A percentile compares a stretch with the other conserved stretches of the same genome.
Conservation (phyloP, 495 filamentous ascomycete genomes). For the Aspergillus coremiiformis region DNA sequence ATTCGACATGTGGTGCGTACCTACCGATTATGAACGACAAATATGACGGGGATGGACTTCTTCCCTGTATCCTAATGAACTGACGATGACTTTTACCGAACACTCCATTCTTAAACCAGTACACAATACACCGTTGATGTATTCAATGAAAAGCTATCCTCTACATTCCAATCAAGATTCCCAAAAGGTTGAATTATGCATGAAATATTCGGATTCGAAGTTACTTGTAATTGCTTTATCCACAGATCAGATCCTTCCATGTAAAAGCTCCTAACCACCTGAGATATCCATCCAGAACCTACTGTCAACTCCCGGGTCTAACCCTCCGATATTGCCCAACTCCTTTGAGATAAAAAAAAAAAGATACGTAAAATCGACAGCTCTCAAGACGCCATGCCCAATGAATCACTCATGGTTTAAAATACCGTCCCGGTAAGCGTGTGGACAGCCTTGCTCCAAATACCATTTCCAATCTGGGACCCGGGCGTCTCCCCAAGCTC, state of each 20-base stretch:
- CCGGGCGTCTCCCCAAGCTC: slow-evolving; percentile 20
- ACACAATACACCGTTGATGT: background rate
- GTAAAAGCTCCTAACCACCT: background rate
- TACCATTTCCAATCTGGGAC: slow-evolving; percentile 29
- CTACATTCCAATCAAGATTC: too few species aligned
- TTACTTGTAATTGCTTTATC: background rate
- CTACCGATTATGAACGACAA: background rate
- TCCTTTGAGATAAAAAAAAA: slow-evolving; percentile 4
- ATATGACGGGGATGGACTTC: background rate
- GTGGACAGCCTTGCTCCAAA: slow-evolving; percentile 38
- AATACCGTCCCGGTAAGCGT: slow-evolving; percentile 30
- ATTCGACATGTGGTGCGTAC: too few species aligned
- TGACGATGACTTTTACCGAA: background rate
- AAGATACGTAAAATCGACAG: slow-evolving; percentile 9
- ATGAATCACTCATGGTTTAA: slow-evolving; percentile 2
- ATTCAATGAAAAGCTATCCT: too few species aligned
- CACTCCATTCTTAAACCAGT: background rate
- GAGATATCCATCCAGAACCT: background rate
- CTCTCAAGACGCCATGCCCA: background rate
- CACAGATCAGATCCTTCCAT: background rate
- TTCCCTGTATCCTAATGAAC: background rate
- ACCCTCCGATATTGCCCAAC: background rate
- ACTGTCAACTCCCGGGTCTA: background rate
- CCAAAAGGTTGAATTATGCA: too few species aligned
- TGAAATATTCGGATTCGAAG: too few species aligned